These are phyloP conservation scores for Botrytis porri DNA, from an alignment of 2,329 filamentous ascomycete species.

Conservation along the genomic window DNA sequence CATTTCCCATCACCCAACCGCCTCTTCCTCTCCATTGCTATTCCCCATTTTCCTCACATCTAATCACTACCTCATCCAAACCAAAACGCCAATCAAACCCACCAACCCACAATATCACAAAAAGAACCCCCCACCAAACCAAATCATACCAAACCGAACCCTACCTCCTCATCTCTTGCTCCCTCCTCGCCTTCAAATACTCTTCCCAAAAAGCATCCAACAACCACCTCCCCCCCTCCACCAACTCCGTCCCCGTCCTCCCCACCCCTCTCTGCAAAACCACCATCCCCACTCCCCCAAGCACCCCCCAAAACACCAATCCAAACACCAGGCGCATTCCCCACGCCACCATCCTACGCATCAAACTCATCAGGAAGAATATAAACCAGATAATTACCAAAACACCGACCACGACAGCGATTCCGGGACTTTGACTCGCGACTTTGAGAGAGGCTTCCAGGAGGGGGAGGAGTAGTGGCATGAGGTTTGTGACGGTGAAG, in stretches of 20 bases:
- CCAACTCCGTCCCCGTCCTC: constrained; percentile 60
- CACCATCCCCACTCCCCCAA: constrained; percentile 53
- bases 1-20: not conserved
- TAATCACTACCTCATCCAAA: too few relatives aligned
- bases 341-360: constrained; percentile 71
- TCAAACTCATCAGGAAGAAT: constrained; percentile 65
- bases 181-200: constrained; percentile 53
- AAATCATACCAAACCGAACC: not conserved
- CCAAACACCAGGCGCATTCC: constrained; percentile 67
- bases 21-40: constrained; percentile 17
- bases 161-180: constrained; percentile 22
- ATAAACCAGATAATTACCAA: constrained; percentile 49
- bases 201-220: constrained; percentile 56
- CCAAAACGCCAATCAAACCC: not conserved
- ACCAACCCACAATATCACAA: constrained; percentile 9
- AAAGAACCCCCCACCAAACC: not conserved
- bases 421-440: constrained; percentile 30
- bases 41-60: not conserved
- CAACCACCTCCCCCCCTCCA: constrained; percentile 48
- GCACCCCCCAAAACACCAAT: constrained; percentile 60
- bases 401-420: constrained; percentile 38
- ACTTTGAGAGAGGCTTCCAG: constrained; percentile 1
- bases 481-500: constrained; percentile 13
- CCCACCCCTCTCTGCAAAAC: constrained; percentile 65
- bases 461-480: constrained; percentile 29